These are phyloP conservation scores for Cubamyces sp. DNA, from an alignment of 768 basidiomycete genomes.

Conservation along the genomic window DNA sequence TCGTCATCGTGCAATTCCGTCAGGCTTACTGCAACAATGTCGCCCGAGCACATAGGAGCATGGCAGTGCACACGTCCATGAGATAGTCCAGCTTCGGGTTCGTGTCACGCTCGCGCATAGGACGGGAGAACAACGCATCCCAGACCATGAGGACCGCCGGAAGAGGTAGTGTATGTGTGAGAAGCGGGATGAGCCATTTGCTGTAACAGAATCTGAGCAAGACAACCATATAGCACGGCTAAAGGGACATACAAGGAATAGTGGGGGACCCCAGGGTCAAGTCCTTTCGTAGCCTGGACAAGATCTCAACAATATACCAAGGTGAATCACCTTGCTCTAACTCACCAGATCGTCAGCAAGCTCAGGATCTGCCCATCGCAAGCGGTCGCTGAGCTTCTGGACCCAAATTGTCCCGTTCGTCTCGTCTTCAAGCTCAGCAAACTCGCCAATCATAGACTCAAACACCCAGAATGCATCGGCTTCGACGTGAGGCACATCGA, in stretches of 20 bases:
- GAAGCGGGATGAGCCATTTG: constrained; percentile 73
- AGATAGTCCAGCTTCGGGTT: constrained; percentile 70
- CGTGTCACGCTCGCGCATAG: constrained; percentile 52
- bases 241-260: constrained; percentile 69
- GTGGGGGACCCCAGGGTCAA: constrained; percentile 75
- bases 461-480: constrained; percentile 87
- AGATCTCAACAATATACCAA: neutral
- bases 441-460: constrained; percentile 72
- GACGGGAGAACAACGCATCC: constrained; percentile 71
- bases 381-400: constrained; percentile 58
- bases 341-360: constrained; percentile 63
- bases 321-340: neutral
- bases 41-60: constrained; percentile 62
- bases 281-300: constrained; percentile 58
- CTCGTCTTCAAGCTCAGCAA: constrained; percentile 73
- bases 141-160: constrained; percentile 62
- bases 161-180: constrained; percentile 75
- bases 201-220: constrained; percentile 38
- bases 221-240: neutral
- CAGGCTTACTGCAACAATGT: constrained; percentile 51
- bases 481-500: constrained; percentile 68
- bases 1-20: neutral
- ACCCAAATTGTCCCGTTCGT: constrained; percentile 67
- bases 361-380: constrained; percentile 67
- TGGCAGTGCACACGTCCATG: constrained; percentile 70